Evolutionary conservation across 306 rosid species (phyloP).

Genomic region (Sesbania bispinosa): DNA sequence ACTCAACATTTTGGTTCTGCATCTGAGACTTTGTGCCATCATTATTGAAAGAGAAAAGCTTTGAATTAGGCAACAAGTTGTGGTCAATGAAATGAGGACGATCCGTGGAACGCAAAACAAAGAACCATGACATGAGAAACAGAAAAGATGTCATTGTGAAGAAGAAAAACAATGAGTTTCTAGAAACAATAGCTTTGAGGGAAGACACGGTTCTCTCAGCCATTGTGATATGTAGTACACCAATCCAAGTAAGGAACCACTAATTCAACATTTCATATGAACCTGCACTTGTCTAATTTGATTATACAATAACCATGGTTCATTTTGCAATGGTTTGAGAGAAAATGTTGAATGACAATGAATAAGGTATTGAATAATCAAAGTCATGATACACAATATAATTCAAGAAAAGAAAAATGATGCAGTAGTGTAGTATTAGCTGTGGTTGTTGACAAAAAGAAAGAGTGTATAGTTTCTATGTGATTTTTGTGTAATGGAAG

Average conservation of each 20-base stretch:
- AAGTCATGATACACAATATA: not conserved
- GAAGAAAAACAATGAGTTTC: constrained; percentile 46
- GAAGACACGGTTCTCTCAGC: constrained; percentile 26
- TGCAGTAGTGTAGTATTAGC: not conserved
- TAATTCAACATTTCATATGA: not conserved
- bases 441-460: not conserved
- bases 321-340: not conserved
- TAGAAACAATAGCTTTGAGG: constrained; percentile 31
- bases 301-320: constrained; percentile 17
- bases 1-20: constrained; percentile 21
- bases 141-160: constrained; percentile 44
- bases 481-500: not conserved
- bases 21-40: constrained; percentile 15
- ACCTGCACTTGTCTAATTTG: not conserved
- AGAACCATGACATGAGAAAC: constrained; percentile 59
- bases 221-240: constrained; percentile 8
- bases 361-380: not conserved
- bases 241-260: not conserved
- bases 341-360: not conserved
- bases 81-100: constrained; percentile 29
- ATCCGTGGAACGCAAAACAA: constrained; percentile 48
- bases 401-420: not conserved
- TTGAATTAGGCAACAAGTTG: constrained; percentile 41
- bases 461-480: not conserved
- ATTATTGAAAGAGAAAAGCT: constrained; percentile 13